Percentiles rank a stretch among this genome's conserved stretches.
phyloP scores from a whole-genome alignment of 805 yeast genomes.

The Candida ipomoeae region DNA sequence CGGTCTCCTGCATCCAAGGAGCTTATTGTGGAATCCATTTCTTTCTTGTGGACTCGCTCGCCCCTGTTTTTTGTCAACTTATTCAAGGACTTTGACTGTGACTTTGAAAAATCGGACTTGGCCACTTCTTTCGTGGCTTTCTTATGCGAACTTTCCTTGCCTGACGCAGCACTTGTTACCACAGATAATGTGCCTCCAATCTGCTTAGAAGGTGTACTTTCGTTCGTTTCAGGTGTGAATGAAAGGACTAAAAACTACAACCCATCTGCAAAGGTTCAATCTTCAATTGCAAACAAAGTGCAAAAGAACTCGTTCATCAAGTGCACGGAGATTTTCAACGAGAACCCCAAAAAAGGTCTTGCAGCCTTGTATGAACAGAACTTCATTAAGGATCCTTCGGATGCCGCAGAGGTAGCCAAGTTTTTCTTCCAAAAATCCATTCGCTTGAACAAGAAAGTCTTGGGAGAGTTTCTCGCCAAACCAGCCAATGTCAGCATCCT shows the following conservation, averaged over 20 bases:
- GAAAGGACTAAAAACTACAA: slow-evolving; percentile 39
- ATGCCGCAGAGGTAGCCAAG: slow-evolving; percentile 60
- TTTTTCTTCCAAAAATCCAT: slow-evolving; percentile 78
- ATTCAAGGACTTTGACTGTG: slow-evolving; percentile 86
- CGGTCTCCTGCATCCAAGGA: slow-evolving; percentile 60
- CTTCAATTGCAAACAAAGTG: slow-evolving; percentile 40
- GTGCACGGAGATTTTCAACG: slow-evolving; percentile 73
- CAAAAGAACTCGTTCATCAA: slow-evolving; percentile 71
- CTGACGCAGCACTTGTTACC: slow-evolving; percentile 75
- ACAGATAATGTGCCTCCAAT: slow-evolving; percentile 90
- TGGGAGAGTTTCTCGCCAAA: slow-evolving; percentile 84
- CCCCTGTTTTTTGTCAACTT: slow-evolving; percentile 72
- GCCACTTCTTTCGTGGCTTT: slow-evolving; percentile 63
- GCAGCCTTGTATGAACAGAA: slow-evolving; percentile 58
- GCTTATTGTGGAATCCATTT: slow-evolving; percentile 75
- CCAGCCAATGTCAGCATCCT: slow-evolving; percentile 60
- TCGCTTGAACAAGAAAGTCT: slow-evolving; percentile 76
- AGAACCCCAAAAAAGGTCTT: slow-evolving; percentile 74
- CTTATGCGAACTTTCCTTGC: slow-evolving; percentile 72
- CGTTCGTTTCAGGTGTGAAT: slow-evolving; percentile 61
- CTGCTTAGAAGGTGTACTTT: slow-evolving; percentile 81
- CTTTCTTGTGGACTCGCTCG: slow-evolving; percentile 76
- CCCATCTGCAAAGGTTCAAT: slow-evolving; percentile 16
- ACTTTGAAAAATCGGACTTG: slow-evolving; percentile 78
- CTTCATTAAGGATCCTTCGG: slow-evolving; percentile 48